phyloP scores from a whole-genome alignment of 208 protist species.

The Leishmania tarentolae region DNA sequence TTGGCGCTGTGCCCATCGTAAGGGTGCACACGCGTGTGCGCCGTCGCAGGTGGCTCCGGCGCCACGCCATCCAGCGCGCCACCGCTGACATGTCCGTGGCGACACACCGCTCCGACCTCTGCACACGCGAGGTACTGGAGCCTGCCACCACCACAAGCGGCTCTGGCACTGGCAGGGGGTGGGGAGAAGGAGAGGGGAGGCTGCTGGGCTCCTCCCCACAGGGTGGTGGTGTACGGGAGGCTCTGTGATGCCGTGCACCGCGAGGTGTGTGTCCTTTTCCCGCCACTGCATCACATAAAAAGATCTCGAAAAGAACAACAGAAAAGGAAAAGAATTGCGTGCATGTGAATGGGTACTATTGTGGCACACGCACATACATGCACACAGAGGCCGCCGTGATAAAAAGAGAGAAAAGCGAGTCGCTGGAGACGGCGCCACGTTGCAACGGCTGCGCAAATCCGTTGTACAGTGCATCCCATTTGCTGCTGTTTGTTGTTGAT shows the following conservation, averaged over 20 bases:
- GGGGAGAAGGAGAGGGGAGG: not conserved
- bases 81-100: not conserved
- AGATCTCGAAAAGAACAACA: too few species aligned
- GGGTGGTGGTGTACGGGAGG: not conserved
- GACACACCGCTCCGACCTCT: not conserved
- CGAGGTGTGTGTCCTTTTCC: not conserved
- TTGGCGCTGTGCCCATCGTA: not conserved
- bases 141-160: not conserved
- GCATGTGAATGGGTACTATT: too few species aligned
- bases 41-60: not conserved
- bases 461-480: too few species aligned
- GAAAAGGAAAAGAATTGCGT: too few species aligned
- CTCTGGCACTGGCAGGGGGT: not conserved
- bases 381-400: too few species aligned
- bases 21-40: not conserved
- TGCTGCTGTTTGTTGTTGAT: too few species aligned
- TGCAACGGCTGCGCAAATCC: too few species aligned
- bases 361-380: too few species aligned
- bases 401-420: not conserved
- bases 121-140: not conserved
- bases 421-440: not conserved
- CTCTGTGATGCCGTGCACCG: not conserved
- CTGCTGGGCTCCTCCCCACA: not conserved
- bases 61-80: not conserved
- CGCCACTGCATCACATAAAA: too few species aligned